phyloP scores from a whole-genome alignment of 345 rosid species.

The Arabis alpina region DNA sequence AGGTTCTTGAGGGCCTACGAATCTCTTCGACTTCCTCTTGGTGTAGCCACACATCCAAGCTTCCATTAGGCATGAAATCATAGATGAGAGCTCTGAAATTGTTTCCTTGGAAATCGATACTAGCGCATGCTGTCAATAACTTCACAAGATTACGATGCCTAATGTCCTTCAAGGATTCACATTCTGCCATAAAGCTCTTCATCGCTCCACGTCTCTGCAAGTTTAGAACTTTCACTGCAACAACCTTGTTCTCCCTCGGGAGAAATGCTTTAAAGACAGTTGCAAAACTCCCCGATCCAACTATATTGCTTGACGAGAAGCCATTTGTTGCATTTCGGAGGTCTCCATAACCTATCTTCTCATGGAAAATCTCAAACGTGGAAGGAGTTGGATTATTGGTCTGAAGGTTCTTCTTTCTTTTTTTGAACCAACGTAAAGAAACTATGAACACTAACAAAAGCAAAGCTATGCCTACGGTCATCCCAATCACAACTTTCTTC shows the following conservation, averaged over 20 bases:
- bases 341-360: background rate
- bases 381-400: background rate
- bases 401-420: background rate
- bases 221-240: conserved; percentile 46
- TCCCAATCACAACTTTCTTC: background rate
- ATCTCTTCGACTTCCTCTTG: conserved; percentile 8
- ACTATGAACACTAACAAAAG: background rate
- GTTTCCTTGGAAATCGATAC: conserved; percentile 48
- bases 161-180: conserved; percentile 41
- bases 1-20: background rate
- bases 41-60: conserved; percentile 50
- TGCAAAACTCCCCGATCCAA: too few relatives aligned
- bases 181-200: conserved; percentile 53
- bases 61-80: conserved; percentile 56
- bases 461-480: background rate
- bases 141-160: conserved; percentile 58
- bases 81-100: conserved; percentile 56
- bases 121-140: conserved; percentile 50
- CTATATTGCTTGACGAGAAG: too few relatives aligned
- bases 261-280: too few relatives aligned
- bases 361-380: background rate
- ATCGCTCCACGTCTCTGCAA: conserved; percentile 46
- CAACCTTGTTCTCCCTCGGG: too few relatives aligned
- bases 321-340: too few relatives aligned
- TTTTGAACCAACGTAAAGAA: background rate